Percentiles rank a stretch among this genome's conserved stretches.
Conservation (phyloP, 768 basidiomycete genomes). For the Tricholoma sp. region DNA sequence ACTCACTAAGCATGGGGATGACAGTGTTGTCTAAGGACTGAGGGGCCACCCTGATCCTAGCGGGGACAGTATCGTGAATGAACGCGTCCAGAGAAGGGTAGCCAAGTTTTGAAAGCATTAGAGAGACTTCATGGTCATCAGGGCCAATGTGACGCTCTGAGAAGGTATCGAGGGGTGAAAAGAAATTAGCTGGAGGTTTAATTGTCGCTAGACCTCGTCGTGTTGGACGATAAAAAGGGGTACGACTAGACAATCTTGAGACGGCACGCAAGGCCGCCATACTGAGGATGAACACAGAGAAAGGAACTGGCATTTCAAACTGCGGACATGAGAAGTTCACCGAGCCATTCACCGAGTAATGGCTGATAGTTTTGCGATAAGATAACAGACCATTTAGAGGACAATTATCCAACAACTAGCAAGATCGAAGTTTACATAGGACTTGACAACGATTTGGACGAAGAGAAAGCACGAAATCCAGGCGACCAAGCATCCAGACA, state of each 20-base stretch:
- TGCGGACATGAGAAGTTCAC: constrained; percentile 33
- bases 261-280: constrained; percentile 31
- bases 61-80: constrained; percentile 76
- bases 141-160: constrained; percentile 90
- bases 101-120: constrained; percentile 82
- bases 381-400: background rate
- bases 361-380: constrained; percentile 11
- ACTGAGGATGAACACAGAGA: constrained; percentile 15
- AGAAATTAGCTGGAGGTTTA: constrained; percentile 58
- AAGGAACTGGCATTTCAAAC: constrained; percentile 18
- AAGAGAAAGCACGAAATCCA: constrained; percentile 5
- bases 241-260: constrained; percentile 13
- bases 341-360: constrained; percentile 57
- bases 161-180: constrained; percentile 87
- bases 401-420: background rate
- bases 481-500: constrained; percentile 3
- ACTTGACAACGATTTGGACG: constrained; percentile 4
- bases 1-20: constrained; percentile 79
- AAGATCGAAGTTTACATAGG: background rate
- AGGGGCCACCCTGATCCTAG: constrained; percentile 66
- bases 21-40: constrained; percentile 57
- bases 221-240: constrained; percentile 5
- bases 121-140: constrained; percentile 68
- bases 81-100: constrained; percentile 89
- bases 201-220: constrained; percentile 48